These are phyloP conservation scores for Firmiana major DNA, from an alignment of 345 rosid species.

Conservation along the genomic window DNA sequence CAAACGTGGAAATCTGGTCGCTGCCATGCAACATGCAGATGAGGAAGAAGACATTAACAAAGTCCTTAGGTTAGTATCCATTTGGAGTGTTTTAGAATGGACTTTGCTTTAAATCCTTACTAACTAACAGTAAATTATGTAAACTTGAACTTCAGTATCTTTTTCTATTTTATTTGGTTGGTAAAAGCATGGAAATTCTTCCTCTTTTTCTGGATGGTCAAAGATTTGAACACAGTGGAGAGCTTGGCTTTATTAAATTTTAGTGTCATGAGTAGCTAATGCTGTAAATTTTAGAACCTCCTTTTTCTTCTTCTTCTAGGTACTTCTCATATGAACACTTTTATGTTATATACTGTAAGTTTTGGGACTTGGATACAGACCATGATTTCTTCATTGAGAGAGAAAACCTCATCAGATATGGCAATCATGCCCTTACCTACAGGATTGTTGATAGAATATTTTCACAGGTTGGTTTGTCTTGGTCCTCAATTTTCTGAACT, in stretches of 20 bases:
- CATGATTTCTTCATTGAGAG: slow-evolving; percentile 77
- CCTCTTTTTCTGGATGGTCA: neutral
- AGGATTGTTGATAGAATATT: slow-evolving; percentile 83
- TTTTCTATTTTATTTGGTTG: neutral
- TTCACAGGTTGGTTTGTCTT: slow-evolving; percentile 61
- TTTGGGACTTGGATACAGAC: slow-evolving; percentile 82
- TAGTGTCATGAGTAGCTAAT: neutral
- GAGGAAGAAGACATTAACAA: slow-evolving; percentile 91
- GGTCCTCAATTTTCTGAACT: neutral
- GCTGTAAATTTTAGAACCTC: neutral
- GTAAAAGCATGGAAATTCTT: neutral
- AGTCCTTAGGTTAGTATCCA: slow-evolving; percentile 62
- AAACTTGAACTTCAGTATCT: neutral
- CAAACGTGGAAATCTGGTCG: slow-evolving; percentile 78
- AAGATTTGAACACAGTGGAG: neutral
- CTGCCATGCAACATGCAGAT: slow-evolving; percentile 84
- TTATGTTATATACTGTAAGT: slow-evolving; percentile 81
- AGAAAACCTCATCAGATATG: slow-evolving; percentile 78
- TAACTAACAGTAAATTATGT: slow-evolving; percentile 1
- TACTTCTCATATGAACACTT: slow-evolving; percentile 94
- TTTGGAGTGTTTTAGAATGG: neutral
- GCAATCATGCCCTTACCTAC: slow-evolving; percentile 81
- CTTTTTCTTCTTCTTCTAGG: slow-evolving; percentile 36
- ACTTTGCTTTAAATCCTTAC: neutral
- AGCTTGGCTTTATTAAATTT: neutral